Percentiles rank a stretch among this genome's conserved stretches.
phyloP scores from a whole-genome alignment of 2,329 filamentous ascomycete species.

The Botrytis aclada region DNA sequence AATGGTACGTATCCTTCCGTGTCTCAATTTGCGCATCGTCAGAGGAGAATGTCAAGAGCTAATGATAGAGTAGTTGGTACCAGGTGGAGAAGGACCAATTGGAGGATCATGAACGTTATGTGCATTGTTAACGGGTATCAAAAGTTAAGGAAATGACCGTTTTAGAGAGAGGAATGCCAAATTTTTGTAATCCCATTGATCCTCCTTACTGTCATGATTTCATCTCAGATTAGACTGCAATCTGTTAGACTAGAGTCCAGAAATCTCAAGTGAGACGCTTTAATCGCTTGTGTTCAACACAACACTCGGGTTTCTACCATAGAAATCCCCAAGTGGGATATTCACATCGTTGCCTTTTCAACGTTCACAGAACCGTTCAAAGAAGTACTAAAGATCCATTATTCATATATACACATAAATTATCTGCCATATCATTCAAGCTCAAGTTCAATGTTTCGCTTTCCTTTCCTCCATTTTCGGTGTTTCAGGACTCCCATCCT shows the following conservation, averaged over 20 bases:
- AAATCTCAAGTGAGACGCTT: too few species aligned
- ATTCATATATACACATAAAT: background rate
- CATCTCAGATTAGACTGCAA: background rate
- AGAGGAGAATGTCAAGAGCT: conserved; percentile 11
- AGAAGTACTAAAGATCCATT: background rate
- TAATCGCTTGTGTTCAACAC: background rate
- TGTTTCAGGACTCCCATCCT: background rate
- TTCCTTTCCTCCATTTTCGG: background rate
- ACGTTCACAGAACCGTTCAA: background rate
- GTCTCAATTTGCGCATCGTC: background rate
- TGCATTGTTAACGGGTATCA: background rate
- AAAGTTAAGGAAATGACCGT: background rate
- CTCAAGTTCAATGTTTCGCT: background rate
- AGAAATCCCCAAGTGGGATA: background rate
- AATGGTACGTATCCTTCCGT: conserved; percentile 63
- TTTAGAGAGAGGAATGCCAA: background rate
- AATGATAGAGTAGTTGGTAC: conserved; percentile 59
- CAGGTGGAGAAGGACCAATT: conserved; percentile 68
- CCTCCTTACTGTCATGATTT: background rate
- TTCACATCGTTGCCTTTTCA: background rate
- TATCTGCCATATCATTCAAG: background rate
- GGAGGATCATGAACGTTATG: conserved; percentile 25
- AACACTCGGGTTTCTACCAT: background rate
- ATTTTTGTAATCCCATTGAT: background rate
- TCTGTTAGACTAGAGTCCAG: background rate